Base-by-base conservation (phyloP, 2,329 filamentous ascomycete genomes). In the Aurifilum marmelostoma region DNA sequence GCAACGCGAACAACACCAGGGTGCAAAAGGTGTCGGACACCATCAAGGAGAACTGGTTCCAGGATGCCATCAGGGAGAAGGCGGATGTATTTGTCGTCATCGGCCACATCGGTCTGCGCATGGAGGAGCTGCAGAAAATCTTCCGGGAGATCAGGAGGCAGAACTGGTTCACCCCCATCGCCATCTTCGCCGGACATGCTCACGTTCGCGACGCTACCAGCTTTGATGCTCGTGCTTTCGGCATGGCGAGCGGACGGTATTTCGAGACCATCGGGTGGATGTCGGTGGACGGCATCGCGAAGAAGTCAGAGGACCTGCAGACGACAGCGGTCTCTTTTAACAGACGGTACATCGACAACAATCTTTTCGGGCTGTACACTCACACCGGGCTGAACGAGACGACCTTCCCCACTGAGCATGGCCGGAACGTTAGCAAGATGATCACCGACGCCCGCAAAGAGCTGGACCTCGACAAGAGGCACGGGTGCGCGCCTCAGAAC, bases 201-300 rank as follows among this genome's bases (percentile, higher is more conserved):
- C 95, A 98, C 77, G 93, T 97, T 61, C 89, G 95, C 11, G 94
- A 97, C 76, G 92, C 93, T 73, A 88, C 88, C 54, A 88, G 86
- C 70, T 97, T 93, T 75, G 95, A 97, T 78, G 86, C 87, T 52
- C 90, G 89, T 66, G 89, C 94, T 0, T 90, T 92, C 71, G 94
- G 91, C 0, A 83, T 98, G 6, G 94, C 94, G 54, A 96, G 92
- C 74, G 95, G 95, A 4, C 88, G 95, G 0, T 98, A 97, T 79
- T 91, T 97, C 83, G 95, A 98, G 82, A 97, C 95, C 0, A 90
- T 98, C 63, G 95, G 95, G 1, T 98, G 96, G 86, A 89, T 96
- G 87, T 97, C 94, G 0, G 89, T 97, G 60, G 86, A 91, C 68
- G 93, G 93, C 41, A 74, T 87, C 67, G 73, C 78, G 56, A 82